A percentile compares a stretch with the other conserved stretches of the same genome.
Evolutionary conservation across 2,329 filamentous ascomycete genomes (phyloP).

Genomic region (Ophiostoma triangulosporum): DNA sequence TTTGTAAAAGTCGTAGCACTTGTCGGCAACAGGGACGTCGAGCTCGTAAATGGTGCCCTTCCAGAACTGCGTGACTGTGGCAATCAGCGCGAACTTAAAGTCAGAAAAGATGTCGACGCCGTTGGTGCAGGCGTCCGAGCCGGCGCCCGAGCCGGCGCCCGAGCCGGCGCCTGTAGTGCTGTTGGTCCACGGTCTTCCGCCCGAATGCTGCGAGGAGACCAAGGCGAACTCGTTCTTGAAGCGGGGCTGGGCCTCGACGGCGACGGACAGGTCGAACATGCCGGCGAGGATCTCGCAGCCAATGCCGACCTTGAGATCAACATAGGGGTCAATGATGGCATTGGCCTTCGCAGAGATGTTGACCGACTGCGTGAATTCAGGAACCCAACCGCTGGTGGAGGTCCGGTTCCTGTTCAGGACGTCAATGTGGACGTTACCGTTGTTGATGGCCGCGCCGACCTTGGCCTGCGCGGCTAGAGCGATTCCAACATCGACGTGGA

Average conservation of each 20-base stretch:
- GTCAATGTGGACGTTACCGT: constrained; percentile 17
- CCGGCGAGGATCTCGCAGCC: constrained; percentile 17
- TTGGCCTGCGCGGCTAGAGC: background rate
- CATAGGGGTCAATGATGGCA: constrained; percentile 16
- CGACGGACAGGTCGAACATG: constrained; percentile 17
- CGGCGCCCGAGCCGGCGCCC: too few species aligned
- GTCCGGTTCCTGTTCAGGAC: constrained; percentile 17
- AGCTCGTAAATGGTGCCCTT: constrained; percentile 16
- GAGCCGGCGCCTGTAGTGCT: constrained; percentile 3
- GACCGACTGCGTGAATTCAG: constrained; percentile 12
- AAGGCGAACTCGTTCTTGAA: constrained; percentile 18
- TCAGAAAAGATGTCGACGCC: constrained; percentile 17
- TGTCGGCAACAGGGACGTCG: constrained; percentile 16
- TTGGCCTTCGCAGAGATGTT: constrained; percentile 14
- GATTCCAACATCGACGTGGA: background rate
- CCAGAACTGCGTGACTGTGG: constrained; percentile 18
- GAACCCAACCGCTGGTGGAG: constrained; percentile 12
- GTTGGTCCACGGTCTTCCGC: constrained; percentile 5
- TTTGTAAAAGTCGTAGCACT: constrained; percentile 16
- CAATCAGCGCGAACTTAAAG: constrained; percentile 17
- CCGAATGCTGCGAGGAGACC: constrained; percentile 10
- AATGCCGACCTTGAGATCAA: constrained; percentile 15
- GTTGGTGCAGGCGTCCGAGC: constrained; percentile 16
- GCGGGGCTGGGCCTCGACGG: constrained; percentile 17
- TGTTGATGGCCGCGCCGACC: background rate